phyloP scores from a whole-genome alignment of 768 basidiomycete species.

The Hemileccinum rubropunctum region DNA sequence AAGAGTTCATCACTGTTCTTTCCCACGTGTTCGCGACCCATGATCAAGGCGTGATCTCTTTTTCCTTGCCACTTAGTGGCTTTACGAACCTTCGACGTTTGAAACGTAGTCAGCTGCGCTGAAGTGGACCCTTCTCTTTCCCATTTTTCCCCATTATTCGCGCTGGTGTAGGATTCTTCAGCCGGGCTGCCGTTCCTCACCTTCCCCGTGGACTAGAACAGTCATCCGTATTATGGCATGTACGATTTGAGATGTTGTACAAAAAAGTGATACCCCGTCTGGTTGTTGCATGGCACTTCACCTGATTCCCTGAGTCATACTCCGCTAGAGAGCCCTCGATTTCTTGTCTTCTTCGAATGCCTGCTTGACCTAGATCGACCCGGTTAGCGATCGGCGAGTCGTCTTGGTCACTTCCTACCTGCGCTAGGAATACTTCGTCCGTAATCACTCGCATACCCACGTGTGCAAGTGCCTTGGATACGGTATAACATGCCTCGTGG shows the following conservation, averaged over 20 bases:
- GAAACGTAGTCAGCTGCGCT: not conserved
- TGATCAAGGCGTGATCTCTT: not conserved
- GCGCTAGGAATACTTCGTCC: constrained; percentile 60
- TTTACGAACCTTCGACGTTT: not conserved
- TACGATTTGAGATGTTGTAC: not conserved
- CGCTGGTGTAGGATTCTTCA: no score
- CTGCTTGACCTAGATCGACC: constrained; percentile 39
- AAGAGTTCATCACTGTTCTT: not conserved
- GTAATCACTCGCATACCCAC: constrained; percentile 65
- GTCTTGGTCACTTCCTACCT: constrained; percentile 37
- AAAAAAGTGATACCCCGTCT: not conserved
- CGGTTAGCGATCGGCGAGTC: not conserved
- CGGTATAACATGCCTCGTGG: constrained; percentile 63
- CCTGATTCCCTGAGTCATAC: no score
- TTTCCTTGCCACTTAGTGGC: no score
- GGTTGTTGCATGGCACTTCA: not conserved
- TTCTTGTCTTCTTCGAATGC: constrained; percentile 48
- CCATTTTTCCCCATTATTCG: not conserved
- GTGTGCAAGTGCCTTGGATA: constrained; percentile 70
- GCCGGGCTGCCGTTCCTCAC: not conserved
- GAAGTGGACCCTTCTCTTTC: not conserved
- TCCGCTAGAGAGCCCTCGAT: constrained; percentile 5
- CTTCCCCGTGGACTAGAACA: not conserved
- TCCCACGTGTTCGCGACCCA: not conserved
- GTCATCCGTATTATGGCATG: not conserved